Base-by-base conservation (phyloP, 225 moss, liverwort and hornwort genomes). In the Ulota crispa region DNA sequence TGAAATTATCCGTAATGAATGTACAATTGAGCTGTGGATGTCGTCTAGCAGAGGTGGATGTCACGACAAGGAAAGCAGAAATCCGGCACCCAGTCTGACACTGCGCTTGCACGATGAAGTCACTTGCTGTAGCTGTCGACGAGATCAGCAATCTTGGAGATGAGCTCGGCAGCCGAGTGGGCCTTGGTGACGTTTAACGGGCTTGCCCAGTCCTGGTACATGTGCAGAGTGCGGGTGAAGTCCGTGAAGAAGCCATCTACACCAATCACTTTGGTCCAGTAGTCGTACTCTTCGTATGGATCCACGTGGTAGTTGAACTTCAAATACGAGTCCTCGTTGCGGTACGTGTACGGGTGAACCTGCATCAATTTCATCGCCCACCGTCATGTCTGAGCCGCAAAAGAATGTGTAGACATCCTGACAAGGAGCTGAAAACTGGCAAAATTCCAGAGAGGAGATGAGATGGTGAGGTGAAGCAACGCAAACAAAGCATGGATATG, bases 341-440 rank as follows among this genome's bases (percentile, higher is more conserved):
- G 95, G 59, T 84, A 98, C 4, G 98, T 98, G 81, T 98, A 98
- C 6, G 98, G 98, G 83, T 95, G 95, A 64, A 98, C 98, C 97
- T 97, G 97, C 81, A 81, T 80, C 52, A 43, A 75, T 78, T 63
- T 24, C 54, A 78, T 12, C 54, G 27, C 67, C 32, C 54, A 78
- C 26, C 11, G 54, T 67, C 34, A 26, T 65, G 52, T 10, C 65
- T 77, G 24, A 77, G 65, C 18, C 18, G 43, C 1, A 62, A 30
- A 12, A 10, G 23, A 21, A 45, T 21, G 14, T 62, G 30, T 10
- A 20, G 2, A 15, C 26, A 5, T 63, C 63, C 39, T 42, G 31
- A 27, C 45, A 83, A 45, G 20, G 55, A 43, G 53, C 7, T 14
- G 62, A 39, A 31, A 54, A 15, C 32, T 70, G 54, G 63, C 50